Conservation (phyloP, 75 land plant species). For the Sequoiadendron giganteum region DNA sequence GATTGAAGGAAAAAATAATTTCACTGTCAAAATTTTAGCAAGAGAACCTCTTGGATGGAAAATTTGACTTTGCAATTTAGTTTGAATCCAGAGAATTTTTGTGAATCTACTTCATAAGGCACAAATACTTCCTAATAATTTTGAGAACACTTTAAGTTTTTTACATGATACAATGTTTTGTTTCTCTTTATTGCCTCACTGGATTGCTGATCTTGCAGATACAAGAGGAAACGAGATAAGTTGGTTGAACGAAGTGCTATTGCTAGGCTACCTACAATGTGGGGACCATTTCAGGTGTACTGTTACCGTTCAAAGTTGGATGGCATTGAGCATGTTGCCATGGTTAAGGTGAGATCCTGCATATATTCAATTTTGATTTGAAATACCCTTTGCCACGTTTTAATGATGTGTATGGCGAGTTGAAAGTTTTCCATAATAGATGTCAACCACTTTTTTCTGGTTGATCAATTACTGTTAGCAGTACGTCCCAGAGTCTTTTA, state of each 20-base stretch:
- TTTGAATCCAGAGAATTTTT: too few species aligned
- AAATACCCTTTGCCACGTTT: not conserved
- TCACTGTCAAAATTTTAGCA: too few species aligned
- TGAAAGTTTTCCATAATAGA: not conserved
- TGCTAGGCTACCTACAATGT: constrained; percentile 83
- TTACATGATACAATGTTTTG: not conserved
- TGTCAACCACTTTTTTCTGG: not conserved
- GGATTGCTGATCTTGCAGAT: constrained; percentile 38
- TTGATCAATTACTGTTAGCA: not conserved
- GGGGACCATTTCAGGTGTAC: constrained; percentile 84
- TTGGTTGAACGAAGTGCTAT: constrained; percentile 71
- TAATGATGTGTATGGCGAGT: not conserved
- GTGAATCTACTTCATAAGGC: too few species aligned
- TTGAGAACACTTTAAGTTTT: not conserved
- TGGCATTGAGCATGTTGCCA: constrained; percentile 96
- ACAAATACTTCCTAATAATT: too few species aligned
- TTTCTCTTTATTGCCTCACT: not conserved
- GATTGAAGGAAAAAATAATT: not conserved
- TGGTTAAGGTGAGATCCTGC: constrained; percentile 76
- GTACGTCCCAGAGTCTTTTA: not conserved
- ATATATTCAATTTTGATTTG: not conserved
- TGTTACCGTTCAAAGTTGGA: constrained; percentile 88
- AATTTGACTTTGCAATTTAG: too few species aligned
- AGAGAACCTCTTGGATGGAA: too few species aligned
- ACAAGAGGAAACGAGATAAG: constrained; percentile 82